Percentiles rank a stretch among this genome's conserved stretches.
Conservation (phyloP, 2,329 filamentous ascomycete genomes). For the Colletotrichum chrysophilum region DNA sequence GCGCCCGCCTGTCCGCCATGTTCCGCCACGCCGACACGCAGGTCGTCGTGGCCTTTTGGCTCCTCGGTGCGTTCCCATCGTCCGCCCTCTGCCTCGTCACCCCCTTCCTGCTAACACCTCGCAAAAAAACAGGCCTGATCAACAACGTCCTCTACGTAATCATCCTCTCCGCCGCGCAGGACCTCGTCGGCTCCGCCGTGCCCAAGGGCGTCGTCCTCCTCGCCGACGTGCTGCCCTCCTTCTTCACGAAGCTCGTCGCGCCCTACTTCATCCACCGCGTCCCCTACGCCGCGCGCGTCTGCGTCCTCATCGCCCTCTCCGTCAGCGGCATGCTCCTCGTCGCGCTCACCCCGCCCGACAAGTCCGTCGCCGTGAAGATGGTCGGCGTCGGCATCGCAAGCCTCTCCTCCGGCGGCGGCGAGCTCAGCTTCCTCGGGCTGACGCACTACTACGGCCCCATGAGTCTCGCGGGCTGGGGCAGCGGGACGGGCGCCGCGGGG, state of each 20-base stretch:
- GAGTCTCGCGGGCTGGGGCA: slow-evolving; percentile 90
- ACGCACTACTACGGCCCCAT: slow-evolving; percentile 93
- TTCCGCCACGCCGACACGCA: slow-evolving; percentile 72
- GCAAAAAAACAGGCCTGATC: slow-evolving; percentile 69
- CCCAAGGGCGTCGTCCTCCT: slow-evolving; percentile 94
- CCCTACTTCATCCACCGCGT: slow-evolving; percentile 94
- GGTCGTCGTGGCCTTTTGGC: slow-evolving; percentile 86
- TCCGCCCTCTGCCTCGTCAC: not conserved
- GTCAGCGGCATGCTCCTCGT: slow-evolving; percentile 88
- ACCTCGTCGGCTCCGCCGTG: slow-evolving; percentile 88
- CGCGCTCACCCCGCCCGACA: slow-evolving; percentile 73
- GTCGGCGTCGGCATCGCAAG: slow-evolving; percentile 85
- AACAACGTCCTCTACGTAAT: slow-evolving; percentile 99
- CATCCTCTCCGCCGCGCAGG: slow-evolving; percentile 92
- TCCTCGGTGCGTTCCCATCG: slow-evolving; percentile 70
- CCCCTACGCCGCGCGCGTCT: slow-evolving; percentile 77
- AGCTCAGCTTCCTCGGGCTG: slow-evolving; percentile 87
- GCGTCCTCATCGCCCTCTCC: slow-evolving; percentile 77
- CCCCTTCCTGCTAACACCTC: not conserved
- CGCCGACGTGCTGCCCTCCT: slow-evolving; percentile 89
- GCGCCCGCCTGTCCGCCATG: slow-evolving; percentile 65
- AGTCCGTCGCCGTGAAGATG: slow-evolving; percentile 76
- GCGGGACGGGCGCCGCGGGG: slow-evolving; percentile 88
- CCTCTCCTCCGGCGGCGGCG: slow-evolving; percentile 83
- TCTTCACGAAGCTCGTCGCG: slow-evolving; percentile 84